Conservation (phyloP, 208 protist species). For the Trypanosoma boissoni region DNA sequence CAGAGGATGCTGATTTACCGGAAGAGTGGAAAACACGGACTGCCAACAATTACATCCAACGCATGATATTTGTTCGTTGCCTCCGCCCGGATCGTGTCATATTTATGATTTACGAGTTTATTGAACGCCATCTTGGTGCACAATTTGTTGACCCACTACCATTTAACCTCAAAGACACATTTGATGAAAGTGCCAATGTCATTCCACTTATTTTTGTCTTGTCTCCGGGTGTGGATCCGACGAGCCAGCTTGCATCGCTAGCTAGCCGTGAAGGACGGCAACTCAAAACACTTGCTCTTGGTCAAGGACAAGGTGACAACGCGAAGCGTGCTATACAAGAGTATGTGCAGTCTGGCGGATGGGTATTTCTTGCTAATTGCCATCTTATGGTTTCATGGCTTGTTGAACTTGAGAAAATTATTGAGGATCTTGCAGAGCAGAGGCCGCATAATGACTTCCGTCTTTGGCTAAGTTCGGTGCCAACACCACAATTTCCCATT, state of each 20-base stretch:
- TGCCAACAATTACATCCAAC: constrained; percentile 92
- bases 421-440: constrained; percentile 89
- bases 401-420: constrained; percentile 95
- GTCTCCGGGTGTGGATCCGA: constrained; percentile 97
- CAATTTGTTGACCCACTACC: constrained; percentile 96
- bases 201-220: constrained; percentile 98
- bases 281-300: constrained; percentile 95
- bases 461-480: constrained; percentile 98
- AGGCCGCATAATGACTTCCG: constrained; percentile 96
- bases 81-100: constrained; percentile 97
- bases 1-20: constrained; percentile 94
- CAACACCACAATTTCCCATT: constrained; percentile 96
- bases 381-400: constrained; percentile 98
- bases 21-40: constrained; percentile 94
- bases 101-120: constrained; percentile 96
- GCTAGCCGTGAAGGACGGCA: constrained; percentile 74
- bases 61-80: constrained; percentile 97
- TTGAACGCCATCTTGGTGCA: constrained; percentile 91
- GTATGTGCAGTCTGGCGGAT: constrained; percentile 92
- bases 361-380: constrained; percentile 99
- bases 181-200: constrained; percentile 88
- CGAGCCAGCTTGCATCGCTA: constrained; percentile 90
- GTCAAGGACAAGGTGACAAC: constrained; percentile 96
- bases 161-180: constrained; percentile 96
- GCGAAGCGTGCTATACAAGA: constrained; percentile 93